Conservation (phyloP, 75 land plant species). For the Pinus taeda region DNA sequence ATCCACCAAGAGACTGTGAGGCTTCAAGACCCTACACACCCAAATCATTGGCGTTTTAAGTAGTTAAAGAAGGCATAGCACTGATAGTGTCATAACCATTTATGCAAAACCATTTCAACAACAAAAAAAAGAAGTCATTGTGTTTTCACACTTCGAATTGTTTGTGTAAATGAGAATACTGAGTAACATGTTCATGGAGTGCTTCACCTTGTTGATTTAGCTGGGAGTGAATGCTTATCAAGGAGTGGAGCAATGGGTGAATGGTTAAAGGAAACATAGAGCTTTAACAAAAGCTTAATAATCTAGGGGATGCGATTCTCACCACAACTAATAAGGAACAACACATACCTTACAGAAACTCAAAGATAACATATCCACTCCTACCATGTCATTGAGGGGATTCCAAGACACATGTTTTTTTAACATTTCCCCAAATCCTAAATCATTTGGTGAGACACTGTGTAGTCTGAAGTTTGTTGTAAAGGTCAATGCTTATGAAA, state of each 20-base stretch:
- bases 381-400: slow-evolving; percentile 38
- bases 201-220: slow-evolving; percentile 49
- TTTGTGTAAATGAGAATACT: slow-evolving; percentile 34
- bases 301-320: slow-evolving; percentile 32
- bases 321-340: slow-evolving; percentile 38
- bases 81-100: too few relatives aligned
- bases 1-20: too few relatives aligned
- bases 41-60: too few relatives aligned
- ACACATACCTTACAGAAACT: slow-evolving; percentile 34
- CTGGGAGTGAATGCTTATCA: slow-evolving; percentile 53
- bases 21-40: too few relatives aligned
- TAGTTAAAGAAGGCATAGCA: too few relatives aligned
- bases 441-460: slow-evolving; percentile 27
- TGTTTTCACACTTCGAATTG: slow-evolving; percentile 30
- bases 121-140: slow-evolving; percentile 20
- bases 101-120: too few relatives aligned
- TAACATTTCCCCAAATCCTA: slow-evolving; percentile 31
- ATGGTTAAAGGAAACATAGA: slow-evolving; percentile 39
- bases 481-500: slow-evolving; percentile 39
- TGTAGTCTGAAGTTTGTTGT: slow-evolving; percentile 36
- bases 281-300: slow-evolving; percentile 40
- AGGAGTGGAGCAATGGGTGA: slow-evolving; percentile 45
- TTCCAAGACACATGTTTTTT: slow-evolving; percentile 41
- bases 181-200: slow-evolving; percentile 46
- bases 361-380: slow-evolving; percentile 31